phyloP scores from a whole-genome alignment of 2,329 filamentous ascomycete genomes.

The Grosmannia serpens region DNA sequence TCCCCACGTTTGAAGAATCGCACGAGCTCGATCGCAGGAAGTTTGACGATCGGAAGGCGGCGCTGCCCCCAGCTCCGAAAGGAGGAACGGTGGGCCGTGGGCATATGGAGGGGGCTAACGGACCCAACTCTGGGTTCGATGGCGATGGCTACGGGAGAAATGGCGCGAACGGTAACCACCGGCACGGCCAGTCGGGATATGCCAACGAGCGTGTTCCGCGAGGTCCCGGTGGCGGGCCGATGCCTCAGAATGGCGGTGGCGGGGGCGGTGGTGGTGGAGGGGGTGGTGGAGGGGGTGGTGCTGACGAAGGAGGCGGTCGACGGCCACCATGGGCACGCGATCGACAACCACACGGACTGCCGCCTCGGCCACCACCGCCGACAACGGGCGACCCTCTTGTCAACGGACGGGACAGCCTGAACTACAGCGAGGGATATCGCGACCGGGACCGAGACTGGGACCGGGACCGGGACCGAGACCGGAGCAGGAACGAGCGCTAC shows the following conservation, averaged over 20 bases:
- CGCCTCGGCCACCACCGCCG: slow-evolving; percentile 40
- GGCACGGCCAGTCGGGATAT: slow-evolving; percentile 14
- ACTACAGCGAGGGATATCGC: slow-evolving; percentile 31
- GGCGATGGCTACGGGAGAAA: slow-evolving; percentile 32
- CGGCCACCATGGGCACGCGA: slow-evolving; percentile 45
- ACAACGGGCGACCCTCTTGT: slow-evolving; percentile 26
- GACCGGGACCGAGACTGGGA: slow-evolving; percentile 23
- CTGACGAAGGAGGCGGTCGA: slow-evolving; percentile 19
- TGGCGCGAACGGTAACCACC: background rate
- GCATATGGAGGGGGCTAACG: slow-evolving; percentile 30
- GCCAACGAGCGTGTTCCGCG: slow-evolving; percentile 19
- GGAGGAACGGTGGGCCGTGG: slow-evolving; percentile 79
- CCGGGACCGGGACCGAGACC: slow-evolving; percentile 13
- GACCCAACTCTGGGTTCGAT: slow-evolving; percentile 39
- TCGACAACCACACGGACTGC: slow-evolving; percentile 30
- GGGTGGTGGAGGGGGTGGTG: background rate
- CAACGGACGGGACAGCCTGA: slow-evolving; percentile 22
- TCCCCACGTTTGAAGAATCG: slow-evolving; percentile 88
- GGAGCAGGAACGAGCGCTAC: slow-evolving; percentile 2
- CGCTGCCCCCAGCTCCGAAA: slow-evolving; percentile 79
- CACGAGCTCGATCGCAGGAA: slow-evolving; percentile 93
- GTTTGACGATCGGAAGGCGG: slow-evolving; percentile 74
- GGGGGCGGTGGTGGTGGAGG: background rate
- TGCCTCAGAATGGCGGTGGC: background rate
- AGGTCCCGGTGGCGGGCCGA: slow-evolving; percentile 22